Percentiles rank a stretch among this genome's conserved stretches.
phyloP scores from a whole-genome alignment of 2,329 filamentous ascomycete genomes.

The Elsinoe necatrix region DNA sequence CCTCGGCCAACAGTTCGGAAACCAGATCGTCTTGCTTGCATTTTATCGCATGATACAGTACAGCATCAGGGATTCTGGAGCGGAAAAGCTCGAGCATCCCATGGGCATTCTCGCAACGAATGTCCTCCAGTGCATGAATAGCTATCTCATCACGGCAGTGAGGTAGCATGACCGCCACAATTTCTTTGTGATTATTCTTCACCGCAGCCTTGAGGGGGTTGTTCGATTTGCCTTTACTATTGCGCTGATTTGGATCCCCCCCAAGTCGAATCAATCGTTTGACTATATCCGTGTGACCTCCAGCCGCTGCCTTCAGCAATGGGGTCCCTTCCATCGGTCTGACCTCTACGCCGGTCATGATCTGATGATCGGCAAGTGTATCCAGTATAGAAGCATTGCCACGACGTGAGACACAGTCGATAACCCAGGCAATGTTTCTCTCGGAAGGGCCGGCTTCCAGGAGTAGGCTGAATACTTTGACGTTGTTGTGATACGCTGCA shows the following conservation, averaged over 20 bases:
- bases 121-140: background rate
- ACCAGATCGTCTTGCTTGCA: background rate
- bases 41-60: background rate
- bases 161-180: background rate
- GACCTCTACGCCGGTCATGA: background rate
- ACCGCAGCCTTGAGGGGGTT: background rate
- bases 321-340: background rate
- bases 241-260: background rate
- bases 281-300: background rate
- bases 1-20: background rate
- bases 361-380: background rate
- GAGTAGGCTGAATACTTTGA: background rate
- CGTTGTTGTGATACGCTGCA: background rate
- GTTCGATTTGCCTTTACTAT: background rate
- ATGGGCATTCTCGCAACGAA: background rate
- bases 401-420: background rate
- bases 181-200: background rate
- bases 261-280: background rate
- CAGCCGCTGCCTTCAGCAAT: background rate
- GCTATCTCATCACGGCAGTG: background rate
- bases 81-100: background rate
- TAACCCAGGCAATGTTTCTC: background rate
- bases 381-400: background rate
- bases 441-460: background rate
- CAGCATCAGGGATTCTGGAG: background rate